Percentiles rank a stretch among this genome's conserved stretches.
phyloP scores from a whole-genome alignment of 2,329 filamentous ascomycete species.

The Orbilia brochopaga region DNA sequence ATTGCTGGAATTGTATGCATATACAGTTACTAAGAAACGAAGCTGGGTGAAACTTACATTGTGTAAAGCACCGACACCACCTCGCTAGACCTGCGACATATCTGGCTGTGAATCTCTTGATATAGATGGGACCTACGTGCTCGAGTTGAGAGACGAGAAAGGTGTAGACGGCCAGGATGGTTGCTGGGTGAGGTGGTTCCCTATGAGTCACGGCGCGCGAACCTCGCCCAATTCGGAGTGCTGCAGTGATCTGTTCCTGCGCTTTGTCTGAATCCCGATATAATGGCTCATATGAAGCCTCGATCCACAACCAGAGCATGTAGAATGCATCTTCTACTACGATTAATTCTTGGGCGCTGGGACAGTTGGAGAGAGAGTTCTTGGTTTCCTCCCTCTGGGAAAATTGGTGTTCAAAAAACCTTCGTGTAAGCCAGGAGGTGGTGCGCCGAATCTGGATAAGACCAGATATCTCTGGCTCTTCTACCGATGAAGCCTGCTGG shows the following conservation, averaged over 20 bases:
- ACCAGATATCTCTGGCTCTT: background rate
- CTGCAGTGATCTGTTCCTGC: too few species aligned
- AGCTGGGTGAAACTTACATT: background rate
- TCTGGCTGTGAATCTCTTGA: background rate
- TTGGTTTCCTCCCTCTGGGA: background rate
- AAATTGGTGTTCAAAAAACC: constrained; percentile 5
- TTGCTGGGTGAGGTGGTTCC: background rate
- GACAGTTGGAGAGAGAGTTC: background rate
- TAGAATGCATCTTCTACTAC: constrained; percentile 10
- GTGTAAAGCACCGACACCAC: background rate
- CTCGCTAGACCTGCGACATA: background rate
- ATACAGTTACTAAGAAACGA: too few species aligned
- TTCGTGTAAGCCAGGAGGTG: constrained; percentile 11
- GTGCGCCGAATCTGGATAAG: constrained; percentile 2
- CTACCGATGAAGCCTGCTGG: background rate
- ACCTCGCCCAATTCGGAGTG: too few species aligned
- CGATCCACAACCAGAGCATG: constrained; percentile 18
- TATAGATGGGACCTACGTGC: background rate
- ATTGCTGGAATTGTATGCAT: too few species aligned
- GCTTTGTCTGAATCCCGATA: background rate
- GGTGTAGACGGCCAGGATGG: background rate
- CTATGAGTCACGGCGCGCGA: background rate
- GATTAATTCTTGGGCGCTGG: background rate
- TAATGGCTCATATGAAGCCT: background rate
- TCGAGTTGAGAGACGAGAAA: background rate